Evolutionary conservation across 345 rosid genomes (phyloP), one percentile per base, ranked within the genome.

Genomic region (Erucastrum elatum): DNA sequence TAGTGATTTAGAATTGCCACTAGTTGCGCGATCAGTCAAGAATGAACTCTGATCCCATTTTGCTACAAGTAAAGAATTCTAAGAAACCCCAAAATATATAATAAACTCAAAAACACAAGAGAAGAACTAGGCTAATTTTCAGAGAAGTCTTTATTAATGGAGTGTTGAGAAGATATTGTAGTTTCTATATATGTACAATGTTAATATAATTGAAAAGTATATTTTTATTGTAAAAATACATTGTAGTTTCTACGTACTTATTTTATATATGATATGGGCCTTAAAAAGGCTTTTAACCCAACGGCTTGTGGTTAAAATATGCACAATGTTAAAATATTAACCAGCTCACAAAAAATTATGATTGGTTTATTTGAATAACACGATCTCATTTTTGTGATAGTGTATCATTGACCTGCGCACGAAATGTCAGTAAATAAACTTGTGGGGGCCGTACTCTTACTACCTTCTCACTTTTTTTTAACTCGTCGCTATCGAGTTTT

Each of bases 401-500:
- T 51, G 70, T 29, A n/a, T 63, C 21, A 30, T 29, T 41, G 15
- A 12, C 3, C 13, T 69, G 41, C 41, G n/a, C 7, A 13, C 13
- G 29, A 58, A 75, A 44, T 34, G 64, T 51, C 44, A 16, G 21
- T 60, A 59, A 62, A 51, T 37, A 70, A 64, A 53, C 51, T 77
- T 55, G 81, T 77, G 75, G 58, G 75, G 71, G 58, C 21, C 26
- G 33, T 25, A 8, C 17, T 62, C 75, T 63, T 70, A 37, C 41
- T 15, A 15, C 70, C 6, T 25, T 34, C 44, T 51, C 11, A 15
- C 33, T 15, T 2, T 33, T 1, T 16, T 63, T 63, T 11, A 4
- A 64, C 70, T 77, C 59, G 66, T 70, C 66, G 8, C 81, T 71
- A 55, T 77, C 76, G 66, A 77, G 75, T 64, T 77, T 77, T 77